Evolutionary conservation across 1,139 yeast species (phyloP), one percentile per base, ranked within the genome.

Genomic region (Magnusiomyces suaveolens): DNA sequence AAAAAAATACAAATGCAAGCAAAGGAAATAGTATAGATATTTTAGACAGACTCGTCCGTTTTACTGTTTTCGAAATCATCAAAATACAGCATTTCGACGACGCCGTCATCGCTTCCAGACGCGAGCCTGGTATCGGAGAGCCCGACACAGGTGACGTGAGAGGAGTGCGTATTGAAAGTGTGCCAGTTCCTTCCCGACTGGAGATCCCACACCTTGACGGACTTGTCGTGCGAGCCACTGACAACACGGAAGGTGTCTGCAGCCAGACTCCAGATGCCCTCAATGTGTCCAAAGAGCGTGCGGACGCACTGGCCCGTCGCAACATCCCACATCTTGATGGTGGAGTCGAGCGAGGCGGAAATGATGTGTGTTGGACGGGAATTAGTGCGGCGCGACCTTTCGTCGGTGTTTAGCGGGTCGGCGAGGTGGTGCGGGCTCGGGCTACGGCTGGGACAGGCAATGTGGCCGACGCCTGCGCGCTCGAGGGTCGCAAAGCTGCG

Each of bases 191-290:
- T 84, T 20, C 98, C 97, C 62, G 84, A 82, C 68, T 90, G 97
- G 60, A 92, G 73, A 68, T 92, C 98, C 97, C 97, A 92, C 4
- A 92, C 87, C 69, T 92, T 92, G 59, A 89, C 86, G 54, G 83
- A 75, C 60, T 88, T 78, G 71, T 92, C 97, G 66, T 90, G 97
- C 1, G 96, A 92, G 1, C 97, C 97, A 65, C 94, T 83, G 20
- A 90, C 87, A 48, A 92, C 86, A 61, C 98, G 78, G 75, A 92
- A 92, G 47, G 90, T 89, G 72, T 92, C 97, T 0, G 97, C 95
- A 20, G 92, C 88, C 57, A 92, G 85, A 46, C 92, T 87, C 97
- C 97, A 90, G 21, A 92, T 96, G 21, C 97, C 97, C 69, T 92
- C 97, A 54, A 90, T 88, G 66, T 92, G 98, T 3, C 98, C 98